Base-by-base conservation (phyloP, 768 basidiomycete species). In the Leccinum broughii region DNA sequence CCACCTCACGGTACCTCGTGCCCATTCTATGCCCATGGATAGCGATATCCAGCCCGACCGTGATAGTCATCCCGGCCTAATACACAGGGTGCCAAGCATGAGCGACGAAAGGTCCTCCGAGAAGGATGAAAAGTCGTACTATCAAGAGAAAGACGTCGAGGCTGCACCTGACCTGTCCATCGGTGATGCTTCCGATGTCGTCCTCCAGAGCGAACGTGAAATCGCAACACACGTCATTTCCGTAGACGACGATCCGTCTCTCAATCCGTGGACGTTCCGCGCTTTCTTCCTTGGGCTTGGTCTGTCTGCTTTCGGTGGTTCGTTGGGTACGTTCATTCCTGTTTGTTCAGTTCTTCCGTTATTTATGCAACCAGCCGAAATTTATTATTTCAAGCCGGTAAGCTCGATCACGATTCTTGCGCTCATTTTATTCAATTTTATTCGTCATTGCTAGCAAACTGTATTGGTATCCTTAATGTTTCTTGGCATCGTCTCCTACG, bases 361-460 rank as follows among this genome's bases (percentile, higher is more conserved):
- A 49, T 63, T 55, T 3, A 57, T 28, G 26, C 24, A 24, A 50
- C 17, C 57, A 83, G 82, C 83, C 35, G 79, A 85, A 63, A 85
- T 85, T 24, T 85, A 84, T 68, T 85, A 85, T 66, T 85, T 84
- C 70, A 84, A 85, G 69, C 83, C 83, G 3, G 83, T 81, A 64
- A 60, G 39, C 22, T 22, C 17, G 8, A 17, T 32, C 41, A 17
- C 37, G 6, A 48, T 48, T 14, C 39, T 9, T 14, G 17, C 15
- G 20, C 20, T 14, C 3, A 71, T 32, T 8, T 37, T 8, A 8
- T n/a, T 28, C 11, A 2, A 46, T 28, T 60, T 13, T 57, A 50
- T 14, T 55, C 62, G 15, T 32, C 7, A 15, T 50, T 35, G 1
- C n/a, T 51, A 84, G 83, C 83, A 83, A 83, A 83, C 81, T 1